A percentile compares a stretch with the other conserved stretches of the same genome.
phyloP scores from a whole-genome alignment of 2,329 filamentous ascomycete genomes.

The Zalaria obscura region DNA sequence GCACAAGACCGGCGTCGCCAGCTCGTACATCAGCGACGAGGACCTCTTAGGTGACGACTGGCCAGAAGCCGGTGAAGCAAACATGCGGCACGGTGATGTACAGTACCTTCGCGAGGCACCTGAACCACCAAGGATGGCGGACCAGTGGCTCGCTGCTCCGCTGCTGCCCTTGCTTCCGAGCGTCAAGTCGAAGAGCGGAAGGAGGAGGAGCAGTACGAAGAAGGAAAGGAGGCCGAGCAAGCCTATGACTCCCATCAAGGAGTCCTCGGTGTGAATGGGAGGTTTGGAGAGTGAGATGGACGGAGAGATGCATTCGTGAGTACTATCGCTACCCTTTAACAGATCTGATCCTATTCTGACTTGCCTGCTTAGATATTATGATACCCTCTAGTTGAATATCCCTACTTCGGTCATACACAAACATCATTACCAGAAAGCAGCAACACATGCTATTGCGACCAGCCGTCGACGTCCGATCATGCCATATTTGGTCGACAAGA shows the following conservation, averaged over 20 bases:
- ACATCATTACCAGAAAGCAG: too few relatives aligned
- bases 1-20: conserved; percentile 7
- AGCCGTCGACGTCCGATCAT: too few relatives aligned
- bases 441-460: too few relatives aligned
- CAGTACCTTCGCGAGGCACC: conserved; percentile 17
- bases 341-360: too few relatives aligned
- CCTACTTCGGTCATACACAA: too few relatives aligned
- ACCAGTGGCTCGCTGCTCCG: conserved; percentile 12
- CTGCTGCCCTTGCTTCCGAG: not conserved
- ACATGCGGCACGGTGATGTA: not conserved
- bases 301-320: too few relatives aligned
- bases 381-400: too few relatives aligned
- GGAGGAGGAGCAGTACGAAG: not conserved
- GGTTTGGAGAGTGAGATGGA: too few relatives aligned
- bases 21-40: conserved; percentile 22
- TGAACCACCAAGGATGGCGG: conserved; percentile 17
- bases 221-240: not conserved
- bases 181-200: not conserved
- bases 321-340: too few relatives aligned
- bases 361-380: too few relatives aligned
- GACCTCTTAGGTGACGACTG: conserved; percentile 20
- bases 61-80: not conserved
- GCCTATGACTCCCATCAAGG: not conserved
- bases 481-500: too few relatives aligned
- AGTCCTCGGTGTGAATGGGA: not conserved